Evolutionary conservation across 1,284 basidiomycete genomes (phyloP), one percentile per base, ranked within the genome.

Genomic region (Gomphus bonarii): DNA sequence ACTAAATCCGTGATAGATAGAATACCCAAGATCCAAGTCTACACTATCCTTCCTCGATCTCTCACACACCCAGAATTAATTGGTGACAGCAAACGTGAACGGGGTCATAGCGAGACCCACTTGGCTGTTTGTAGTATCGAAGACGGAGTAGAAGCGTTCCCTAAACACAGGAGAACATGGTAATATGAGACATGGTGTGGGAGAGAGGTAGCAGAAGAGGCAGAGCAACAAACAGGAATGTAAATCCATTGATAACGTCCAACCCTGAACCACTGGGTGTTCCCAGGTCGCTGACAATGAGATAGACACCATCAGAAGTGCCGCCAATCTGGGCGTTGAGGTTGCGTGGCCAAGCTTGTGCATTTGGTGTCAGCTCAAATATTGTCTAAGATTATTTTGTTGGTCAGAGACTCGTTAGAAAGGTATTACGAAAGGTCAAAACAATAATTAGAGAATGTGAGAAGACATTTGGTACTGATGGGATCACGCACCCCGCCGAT

Each of bases 221-320:
- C 14, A 40, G 14, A 40, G 25, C 25, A 40, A 40, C 57, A 0
- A 30, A 58, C 52, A 62, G 55, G 59, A 62, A 62, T n/a, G 44
- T 38, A 30, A 56, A 54, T 22, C 62, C 63, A 31, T 64, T 64
- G 50, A 72, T 70, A 62, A 71, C 69, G 65, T 70, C 69, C 40
- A 72, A 66, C 18, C 70, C 69, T 50, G 59, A 11, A 49, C 69
- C 70, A 10, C 62, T 59, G 33, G 51, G 58, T 6, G 65, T 62
- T 54, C 70, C 67, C 42, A 70, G 53, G 55, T 66, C 62, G 54
- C 59, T 55, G 8, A 64, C 62, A 35, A 64, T 60, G 33, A 63
- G 58, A 49, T 64, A 64, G 33, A 63, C 58, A 30, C 38, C 54
- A 50, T 59, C 44, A 2, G 59, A 42, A 11, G 36, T 58, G 18